Evolutionary conservation across 2,329 filamentous ascomycete species (phyloP), one percentile per base, ranked within the genome.

Genomic region (Penicillium sp.): DNA sequence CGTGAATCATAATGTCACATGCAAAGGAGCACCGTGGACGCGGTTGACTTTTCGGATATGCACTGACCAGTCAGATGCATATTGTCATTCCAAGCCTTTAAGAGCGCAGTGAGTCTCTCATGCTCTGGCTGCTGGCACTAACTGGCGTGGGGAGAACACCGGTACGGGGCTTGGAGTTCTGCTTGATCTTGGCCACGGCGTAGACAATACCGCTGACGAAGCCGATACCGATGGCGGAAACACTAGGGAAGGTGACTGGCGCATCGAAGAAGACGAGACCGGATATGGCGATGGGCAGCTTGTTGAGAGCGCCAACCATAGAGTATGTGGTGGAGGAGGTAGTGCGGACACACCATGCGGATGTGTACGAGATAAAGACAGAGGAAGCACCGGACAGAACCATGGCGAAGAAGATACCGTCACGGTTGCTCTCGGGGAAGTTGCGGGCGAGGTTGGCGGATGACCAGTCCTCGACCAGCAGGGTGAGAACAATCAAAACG

Each of bases 361-460:
- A 97, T 72, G 92, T 96, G 83, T 99, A 99, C n/a, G 93, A 97
- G 77, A 99, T 99, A 79, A 97, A 96, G 71, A 97, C 93, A 50
- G 93, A 90, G 36, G 88, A 93, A 53, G 97, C 82, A 59, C 94
- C 94, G 6, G 94, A 97, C 77, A 97, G 89, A 70, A 97, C 80
- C 90, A 97, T 97, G 71, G 93, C 90, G 59, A 89, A 79, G 66
- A 96, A 83, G 67, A 97, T 86, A 67, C 82, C 84, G 76, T 91
- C 94, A 68, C 93, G 89, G 35, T 86, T 81, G 64, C 89, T 89
- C n/a, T 80, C 68, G 2, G 94, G 94, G 81, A 99, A 99, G 82
- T 97, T 97, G 76, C 83, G 86, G 66, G 81, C 78, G 67, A 99
- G 79, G 79, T 99, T 99, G 61, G 83, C 82, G 50, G 85, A 80